A percentile compares a stretch with the other conserved stretches of the same genome.
Conservation (phyloP, 768 basidiomycete species). For the Lactarius tabidus region DNA sequence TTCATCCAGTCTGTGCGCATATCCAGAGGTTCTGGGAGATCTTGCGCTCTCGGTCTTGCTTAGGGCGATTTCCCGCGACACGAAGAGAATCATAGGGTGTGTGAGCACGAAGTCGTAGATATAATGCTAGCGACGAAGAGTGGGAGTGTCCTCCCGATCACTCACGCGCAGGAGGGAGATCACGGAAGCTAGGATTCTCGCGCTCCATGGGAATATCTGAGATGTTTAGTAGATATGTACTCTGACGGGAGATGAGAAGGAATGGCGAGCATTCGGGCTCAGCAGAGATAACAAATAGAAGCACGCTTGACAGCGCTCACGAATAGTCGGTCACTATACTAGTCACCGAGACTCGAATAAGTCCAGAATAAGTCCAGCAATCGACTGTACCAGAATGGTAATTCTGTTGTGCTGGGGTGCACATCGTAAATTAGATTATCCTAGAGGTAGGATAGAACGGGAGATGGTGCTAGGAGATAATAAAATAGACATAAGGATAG, state of each 20-base stretch:
- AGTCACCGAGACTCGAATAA: background rate
- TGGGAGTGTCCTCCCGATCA: slow-evolving; percentile 1
- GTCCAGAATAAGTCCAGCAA: background rate
- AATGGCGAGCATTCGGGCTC: background rate
- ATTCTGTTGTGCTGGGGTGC: background rate
- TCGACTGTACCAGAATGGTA: background rate
- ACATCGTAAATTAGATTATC: background rate
- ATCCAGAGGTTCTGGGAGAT: slow-evolving; percentile 29
- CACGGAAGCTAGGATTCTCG: background rate
- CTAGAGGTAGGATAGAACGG: background rate
- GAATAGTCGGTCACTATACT: background rate
- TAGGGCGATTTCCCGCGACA: background rate
- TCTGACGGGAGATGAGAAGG: background rate
- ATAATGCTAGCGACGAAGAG: slow-evolving; percentile 2
- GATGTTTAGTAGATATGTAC: background rate
- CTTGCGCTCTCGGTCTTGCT: slow-evolving; percentile 28
- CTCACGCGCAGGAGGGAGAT: slow-evolving; percentile 13
- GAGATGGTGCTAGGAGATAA: background rate
- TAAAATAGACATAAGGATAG: slow-evolving; percentile 14
- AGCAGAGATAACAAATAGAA: background rate
- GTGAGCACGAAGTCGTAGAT: slow-evolving; percentile 1
- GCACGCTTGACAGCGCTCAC: background rate
- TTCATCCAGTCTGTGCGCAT: background rate
- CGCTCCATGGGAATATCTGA: slow-evolving; percentile 4
- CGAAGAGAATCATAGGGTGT: background rate